Evolutionary conservation across 176 grass and related monocot genomes (phyloP).

Genomic region (Luzula sylvatica): DNA sequence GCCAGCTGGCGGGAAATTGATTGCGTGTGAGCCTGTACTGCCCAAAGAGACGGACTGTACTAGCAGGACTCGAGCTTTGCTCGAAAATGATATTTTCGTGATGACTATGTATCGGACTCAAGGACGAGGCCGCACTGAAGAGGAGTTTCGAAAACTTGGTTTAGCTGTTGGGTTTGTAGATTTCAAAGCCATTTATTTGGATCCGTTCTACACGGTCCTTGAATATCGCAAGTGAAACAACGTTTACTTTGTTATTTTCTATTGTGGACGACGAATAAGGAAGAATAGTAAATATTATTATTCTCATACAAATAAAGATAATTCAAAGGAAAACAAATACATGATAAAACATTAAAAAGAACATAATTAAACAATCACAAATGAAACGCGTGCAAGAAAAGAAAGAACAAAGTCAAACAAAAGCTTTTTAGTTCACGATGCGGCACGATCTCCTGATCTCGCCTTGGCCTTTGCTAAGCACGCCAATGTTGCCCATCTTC

Average conservation of each 20-base stretch:
- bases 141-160: constrained; percentile 64
- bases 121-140: constrained; percentile 51
- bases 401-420: neutral
- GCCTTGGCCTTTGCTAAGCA: constrained; percentile 5
- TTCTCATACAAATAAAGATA: too few relatives aligned
- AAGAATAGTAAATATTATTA: too few relatives aligned
- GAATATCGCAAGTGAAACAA: constrained; percentile 52
- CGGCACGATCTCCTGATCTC: constrained; percentile 24
- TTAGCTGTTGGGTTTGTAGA: constrained; percentile 30
- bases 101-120: constrained; percentile 75
- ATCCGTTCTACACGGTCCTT: constrained; percentile 64
- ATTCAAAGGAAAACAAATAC: too few relatives aligned
- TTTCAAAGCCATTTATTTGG: constrained; percentile 59
- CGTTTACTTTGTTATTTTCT: neutral
- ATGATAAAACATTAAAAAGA: too few relatives aligned
- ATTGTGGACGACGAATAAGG: too few relatives aligned
- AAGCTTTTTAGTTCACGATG: constrained; percentile 17
- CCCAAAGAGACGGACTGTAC: constrained; percentile 47
- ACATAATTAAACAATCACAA: too few relatives aligned
- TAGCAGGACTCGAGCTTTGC: constrained; percentile 59
- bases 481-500: constrained; percentile 29
- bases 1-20: constrained; percentile 56
- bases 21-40: constrained; percentile 78
- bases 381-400: too few relatives aligned
- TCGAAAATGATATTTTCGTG: constrained; percentile 82